Evolutionary conservation across 768 basidiomycete species (phyloP), one percentile per base, ranked within the genome.

Genomic region (Xerocomus brunneocitrinus): DNA sequence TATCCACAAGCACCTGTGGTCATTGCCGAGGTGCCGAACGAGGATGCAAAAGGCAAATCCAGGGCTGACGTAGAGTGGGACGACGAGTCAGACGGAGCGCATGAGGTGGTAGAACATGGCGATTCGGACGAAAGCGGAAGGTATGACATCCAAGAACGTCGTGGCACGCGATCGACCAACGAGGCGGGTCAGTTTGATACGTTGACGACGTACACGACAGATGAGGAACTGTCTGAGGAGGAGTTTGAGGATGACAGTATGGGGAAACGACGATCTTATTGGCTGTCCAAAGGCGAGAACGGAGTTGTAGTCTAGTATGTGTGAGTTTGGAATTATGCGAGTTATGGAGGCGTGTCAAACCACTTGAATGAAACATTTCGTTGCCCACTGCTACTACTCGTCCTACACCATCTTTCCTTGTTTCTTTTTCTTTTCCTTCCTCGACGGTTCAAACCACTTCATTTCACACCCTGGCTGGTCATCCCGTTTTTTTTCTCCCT

Each of bases 61-160:
- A 53, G 51, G 9, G 19, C 60, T 16, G 63, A 60, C 39, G 71
- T 72, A 25, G 47, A 65, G 46, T 62, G 72, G n/a, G 76, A 68
- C 4, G 75, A 76, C 75, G 66, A 71, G 30, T 70, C 70, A 34
- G 62, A 67, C 47, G 62, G 61, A 12, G 30, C 30, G 42, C 50
- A 43, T 3, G 52, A 36, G 4, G 48, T 22, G 8, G 50, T 5
- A 40, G 56, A 56, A 25, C 55, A 41, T 32, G 31, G 12, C 24
- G 67, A 73, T 39, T 68, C 73, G 13, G 78, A 81, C n/a, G 84
- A 82, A 53, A 74, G 72, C 4, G 85, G 85, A 40, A 77, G 80
- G 49, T 85, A 85, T 64, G 71, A 70, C 50, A 81, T 84, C 52
- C 73, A 73, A 45, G 71, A 72, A 52, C 76, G 75, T 51, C 32